Conservation (phyloP, 495 filamentous ascomycete genomes). For the Xylaria bambusicola region DNA sequence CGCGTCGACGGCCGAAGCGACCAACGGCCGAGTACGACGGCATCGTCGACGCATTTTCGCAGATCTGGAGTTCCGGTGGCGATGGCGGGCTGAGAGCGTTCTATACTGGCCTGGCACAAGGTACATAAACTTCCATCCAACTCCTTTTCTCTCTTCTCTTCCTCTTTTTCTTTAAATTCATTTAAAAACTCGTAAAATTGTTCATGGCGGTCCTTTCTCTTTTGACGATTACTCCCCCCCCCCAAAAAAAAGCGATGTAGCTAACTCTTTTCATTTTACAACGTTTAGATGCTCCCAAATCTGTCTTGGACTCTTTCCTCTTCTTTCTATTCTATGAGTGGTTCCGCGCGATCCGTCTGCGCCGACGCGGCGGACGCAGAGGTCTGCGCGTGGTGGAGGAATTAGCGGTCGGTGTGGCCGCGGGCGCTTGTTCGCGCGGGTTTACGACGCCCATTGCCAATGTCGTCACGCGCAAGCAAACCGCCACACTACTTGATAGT, state of each 20-base stretch:
- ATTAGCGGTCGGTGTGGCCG: conserved; percentile 72
- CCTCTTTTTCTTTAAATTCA: too few species aligned
- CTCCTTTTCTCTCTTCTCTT: too few species aligned
- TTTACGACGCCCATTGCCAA: conserved; percentile 83
- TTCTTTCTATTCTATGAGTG: conserved; percentile 78
- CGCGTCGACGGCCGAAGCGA: conserved; percentile 1
- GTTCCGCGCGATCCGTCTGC: conserved; percentile 51
- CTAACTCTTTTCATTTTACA: not conserved
- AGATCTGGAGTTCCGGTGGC: conserved; percentile 73
- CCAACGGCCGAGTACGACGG: conserved; percentile 49
- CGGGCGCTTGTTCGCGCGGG: conserved; percentile 74
- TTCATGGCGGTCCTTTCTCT: too few species aligned
- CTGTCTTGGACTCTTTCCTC: conserved; percentile 23
- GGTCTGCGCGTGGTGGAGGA: conserved; percentile 70
- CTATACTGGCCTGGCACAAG: conserved; percentile 72
- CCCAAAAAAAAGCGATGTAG: too few species aligned
- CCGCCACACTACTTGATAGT: conserved; percentile 54
- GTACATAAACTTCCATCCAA: too few species aligned
- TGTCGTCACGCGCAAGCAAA: conserved; percentile 82
- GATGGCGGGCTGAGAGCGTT: conserved; percentile 72
- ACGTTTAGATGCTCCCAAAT: conserved; percentile 17
- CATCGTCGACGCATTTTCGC: conserved; percentile 66
- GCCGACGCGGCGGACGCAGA: conserved; percentile 28
- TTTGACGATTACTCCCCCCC: too few species aligned
- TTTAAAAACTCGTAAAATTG: too few species aligned